These are phyloP conservation scores for Chenopodium formosanum DNA, from an alignment of 148 eudicot genomes.

Conservation along the genomic window DNA sequence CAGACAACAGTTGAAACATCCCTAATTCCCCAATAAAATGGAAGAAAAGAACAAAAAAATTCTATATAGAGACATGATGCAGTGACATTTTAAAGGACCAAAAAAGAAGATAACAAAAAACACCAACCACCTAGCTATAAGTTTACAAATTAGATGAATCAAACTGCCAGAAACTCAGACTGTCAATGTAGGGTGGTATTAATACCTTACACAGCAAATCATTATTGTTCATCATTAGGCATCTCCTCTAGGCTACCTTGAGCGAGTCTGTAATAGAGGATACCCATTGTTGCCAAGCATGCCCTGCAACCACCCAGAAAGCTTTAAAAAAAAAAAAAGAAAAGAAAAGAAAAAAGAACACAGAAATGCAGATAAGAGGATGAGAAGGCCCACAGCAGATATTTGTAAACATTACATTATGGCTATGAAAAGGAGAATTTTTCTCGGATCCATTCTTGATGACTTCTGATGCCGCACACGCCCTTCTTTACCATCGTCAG, in stretches of 20 bases:
- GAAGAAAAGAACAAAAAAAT: not conserved
- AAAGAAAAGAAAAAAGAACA: not conserved
- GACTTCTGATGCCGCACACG: conserved; percentile 67
- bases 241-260: conserved; percentile 70
- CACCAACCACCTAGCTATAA: not conserved
- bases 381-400: not conserved
- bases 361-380: conserved; percentile 2
- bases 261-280: conserved; percentile 89
- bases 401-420: conserved; percentile 62
- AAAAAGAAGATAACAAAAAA: not conserved
- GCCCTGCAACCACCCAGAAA: conserved; percentile 59
- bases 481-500: conserved; percentile 66
- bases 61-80: not conserved
- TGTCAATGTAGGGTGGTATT: not conserved
- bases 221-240: conserved; percentile 60
- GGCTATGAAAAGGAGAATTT: conserved; percentile 84
- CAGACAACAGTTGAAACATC: not conserved
- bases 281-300: conserved; percentile 99
- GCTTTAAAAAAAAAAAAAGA: not conserved
- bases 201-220: conserved; percentile 11
- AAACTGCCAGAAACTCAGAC: not conserved
- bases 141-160: conserved; percentile 24
- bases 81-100: not conserved
- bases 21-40: conserved; percentile 2
- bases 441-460: conserved; percentile 97